These are phyloP conservation scores for Plasmodium cynomolgi DNA, from an alignment of 169 alveolate species.

Conservation along the genomic window DNA sequence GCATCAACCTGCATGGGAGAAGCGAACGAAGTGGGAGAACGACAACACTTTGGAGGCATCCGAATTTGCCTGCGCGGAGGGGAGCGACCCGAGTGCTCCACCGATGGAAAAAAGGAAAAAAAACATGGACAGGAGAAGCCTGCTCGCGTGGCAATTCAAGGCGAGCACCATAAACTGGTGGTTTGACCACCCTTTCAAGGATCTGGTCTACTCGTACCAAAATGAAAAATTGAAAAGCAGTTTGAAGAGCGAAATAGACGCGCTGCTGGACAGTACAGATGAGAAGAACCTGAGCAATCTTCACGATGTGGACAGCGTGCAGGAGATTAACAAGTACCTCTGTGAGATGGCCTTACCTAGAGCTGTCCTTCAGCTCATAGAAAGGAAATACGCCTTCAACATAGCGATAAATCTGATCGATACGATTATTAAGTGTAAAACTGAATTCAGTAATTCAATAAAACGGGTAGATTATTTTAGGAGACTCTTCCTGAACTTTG, in stretches of 20 bases:
- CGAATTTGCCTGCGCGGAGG: too few relatives aligned
- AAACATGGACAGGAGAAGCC: not conserved
- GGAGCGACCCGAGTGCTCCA: not conserved
- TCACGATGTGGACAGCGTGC: conserved; percentile 16
- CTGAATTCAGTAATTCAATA: conserved; percentile 32
- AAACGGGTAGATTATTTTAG: conserved; percentile 38
- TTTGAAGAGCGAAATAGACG: conserved; percentile 22
- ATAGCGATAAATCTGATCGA: conserved; percentile 40
- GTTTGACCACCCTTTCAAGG: conserved; percentile 59
- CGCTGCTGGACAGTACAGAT: not conserved
- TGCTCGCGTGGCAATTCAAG: conserved; percentile 56
- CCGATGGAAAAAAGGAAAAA: not conserved
- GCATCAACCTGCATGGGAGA: not conserved
- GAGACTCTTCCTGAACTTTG: conserved; percentile 15
- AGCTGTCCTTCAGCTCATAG: conserved; percentile 27
- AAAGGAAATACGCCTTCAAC: conserved; percentile 54
- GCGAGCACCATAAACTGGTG: conserved; percentile 62
- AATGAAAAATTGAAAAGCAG: not conserved
- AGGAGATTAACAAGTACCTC: conserved; percentile 30
- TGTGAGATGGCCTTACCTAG: conserved; percentile 21
- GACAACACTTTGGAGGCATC: not conserved
- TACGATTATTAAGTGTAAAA: conserved; percentile 38
- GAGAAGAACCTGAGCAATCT: conserved; percentile 17
- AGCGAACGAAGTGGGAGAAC: not conserved
- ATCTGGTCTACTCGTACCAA: conserved; percentile 33